A percentile compares a stretch with the other conserved stretches of the same genome.
Evolutionary conservation across 495 filamentous ascomycete genomes (phyloP).

Genomic region (Lophiostoma macrostomum): DNA sequence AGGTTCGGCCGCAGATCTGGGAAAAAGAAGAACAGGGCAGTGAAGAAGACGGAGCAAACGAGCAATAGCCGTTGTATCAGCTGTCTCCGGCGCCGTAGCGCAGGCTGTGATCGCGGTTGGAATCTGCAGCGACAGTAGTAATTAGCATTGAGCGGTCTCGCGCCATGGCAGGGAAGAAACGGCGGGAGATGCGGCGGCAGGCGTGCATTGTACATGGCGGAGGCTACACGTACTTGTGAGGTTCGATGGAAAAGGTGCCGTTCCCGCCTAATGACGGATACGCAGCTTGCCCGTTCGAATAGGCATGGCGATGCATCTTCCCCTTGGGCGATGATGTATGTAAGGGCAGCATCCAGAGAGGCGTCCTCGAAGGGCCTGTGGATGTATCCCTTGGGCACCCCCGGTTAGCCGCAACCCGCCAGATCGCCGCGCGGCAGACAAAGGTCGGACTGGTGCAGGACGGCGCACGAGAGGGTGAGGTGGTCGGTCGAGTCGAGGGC

Average conservation of each 20-base stretch:
- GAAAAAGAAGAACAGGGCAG: constrained; percentile 64
- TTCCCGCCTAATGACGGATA: constrained; percentile 54
- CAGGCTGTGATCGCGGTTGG: constrained; percentile 76
- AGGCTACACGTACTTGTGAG: constrained; percentile 66
- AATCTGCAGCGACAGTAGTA: constrained; percentile 57
- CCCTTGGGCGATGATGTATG: constrained; percentile 34
- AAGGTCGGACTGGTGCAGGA: constrained; percentile 5
- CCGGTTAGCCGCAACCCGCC: constrained; percentile 31
- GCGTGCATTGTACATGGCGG: constrained; percentile 8
- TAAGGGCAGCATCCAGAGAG: constrained; percentile 38
- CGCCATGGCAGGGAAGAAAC: constrained; percentile 11
- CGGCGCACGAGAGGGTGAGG: background rate
- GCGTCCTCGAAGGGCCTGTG: constrained; percentile 1
- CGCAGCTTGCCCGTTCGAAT: constrained; percentile 71
- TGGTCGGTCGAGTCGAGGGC: constrained; percentile 20
- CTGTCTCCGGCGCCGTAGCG: constrained; percentile 66
- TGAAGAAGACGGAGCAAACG: constrained; percentile 54
- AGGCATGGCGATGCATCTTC: constrained; percentile 63
- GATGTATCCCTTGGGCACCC: constrained; percentile 32
- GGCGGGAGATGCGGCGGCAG: background rate
- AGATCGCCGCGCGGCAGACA: constrained; percentile 12
- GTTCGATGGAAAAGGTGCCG: constrained; percentile 78
- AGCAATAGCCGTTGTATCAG: constrained; percentile 64
- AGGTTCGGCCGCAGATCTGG: constrained; percentile 68
- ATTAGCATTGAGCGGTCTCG: constrained; percentile 24